A percentile compares a stretch with the other conserved stretches of the same genome.
Conservation (phyloP, 768 basidiomycete genomes). For the Candolleomyces eurysporus region DNA sequence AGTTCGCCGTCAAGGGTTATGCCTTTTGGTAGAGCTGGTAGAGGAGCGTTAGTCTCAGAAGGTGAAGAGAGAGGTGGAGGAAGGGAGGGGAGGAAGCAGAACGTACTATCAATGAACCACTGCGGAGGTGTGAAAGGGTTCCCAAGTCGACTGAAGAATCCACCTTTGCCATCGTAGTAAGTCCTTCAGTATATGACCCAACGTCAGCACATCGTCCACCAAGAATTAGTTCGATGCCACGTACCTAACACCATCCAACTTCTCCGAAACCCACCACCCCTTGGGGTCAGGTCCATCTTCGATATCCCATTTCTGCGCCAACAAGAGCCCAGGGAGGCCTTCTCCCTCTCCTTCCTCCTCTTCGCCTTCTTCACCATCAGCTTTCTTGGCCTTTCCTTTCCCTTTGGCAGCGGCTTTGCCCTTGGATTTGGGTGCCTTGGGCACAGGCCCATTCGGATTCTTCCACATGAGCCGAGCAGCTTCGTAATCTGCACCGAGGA, state of each 20-base stretch:
- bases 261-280: conserved; percentile 64
- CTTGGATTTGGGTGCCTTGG: conserved; percentile 19
- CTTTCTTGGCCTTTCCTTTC: conserved; percentile 25
- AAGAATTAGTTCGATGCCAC: no score
- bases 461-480: conserved; percentile 32
- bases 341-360: conserved; percentile 33
- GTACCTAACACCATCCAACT: conserved; percentile 59
- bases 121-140: conserved; percentile 57
- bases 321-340: conserved; percentile 41
- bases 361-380: conserved; percentile 24
- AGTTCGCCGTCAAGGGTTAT: conserved; percentile 60
- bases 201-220: not conserved
- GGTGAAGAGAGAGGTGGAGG: not conserved
- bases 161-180: conserved; percentile 48
- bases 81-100: not conserved
- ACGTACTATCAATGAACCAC: conserved; percentile 56
- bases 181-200: conserved; percentile 32
- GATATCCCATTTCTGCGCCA: conserved; percentile 58
- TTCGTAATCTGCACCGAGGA: conserved; percentile 38
- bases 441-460: conserved; percentile 31
- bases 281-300: conserved; percentile 52
- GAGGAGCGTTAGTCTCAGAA: not conserved
- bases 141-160: conserved; percentile 54
- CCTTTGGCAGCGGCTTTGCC: conserved; percentile 17
- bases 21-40: conserved; percentile 50